Evolutionary conservation across 2,329 filamentous ascomycete genomes (phyloP), one percentile per base, ranked within the genome.

Genomic region (Leptographium radiaticola): DNA sequence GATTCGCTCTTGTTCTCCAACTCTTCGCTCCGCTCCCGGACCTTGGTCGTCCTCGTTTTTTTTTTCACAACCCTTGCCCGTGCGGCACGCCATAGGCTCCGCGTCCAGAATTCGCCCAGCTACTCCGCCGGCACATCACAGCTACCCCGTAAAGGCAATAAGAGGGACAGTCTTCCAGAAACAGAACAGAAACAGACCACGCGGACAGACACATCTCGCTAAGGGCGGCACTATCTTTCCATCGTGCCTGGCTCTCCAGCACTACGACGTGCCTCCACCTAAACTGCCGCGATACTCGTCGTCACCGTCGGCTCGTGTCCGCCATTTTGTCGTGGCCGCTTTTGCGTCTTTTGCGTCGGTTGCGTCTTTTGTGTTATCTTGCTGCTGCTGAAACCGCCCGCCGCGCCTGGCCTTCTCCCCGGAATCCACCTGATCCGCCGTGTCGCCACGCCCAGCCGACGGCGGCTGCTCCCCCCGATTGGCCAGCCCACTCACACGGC

Each of bases 161-260:
- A 51, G 49, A 44, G 49, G 49, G 49, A 44, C 30, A 30, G 48
- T 36, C 9, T 51, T 51, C 49, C 49, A 51, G 49, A 51, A 51
- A 51, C 15, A 42, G 49, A 18, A 51, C 15, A 51, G 45, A 53
- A 49, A 49, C 44, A 52, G 51, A 48, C 51, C 51, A 53, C 51
- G 51, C 51, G 51, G 51, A 53, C 51, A 49, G 38, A 5, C 34
- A 45, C 36, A 47, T 47, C 38, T 34, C 44, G 34, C 51, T 53
- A 40, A 47, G n/a, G 15, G 33, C 16, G 20, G 25, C 51, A 20
- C 51, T 52, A 55, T 44, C 42, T 20, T 20, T 15, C 18, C 43
- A 45, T 31, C 25, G 43, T 45, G 40, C 43, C 48, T 34, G 25
- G 47, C 53, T 31, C 44, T 39, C 34, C 34, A 13, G 7, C 47